Base-by-base conservation (phyloP, 2,329 filamentous ascomycete genomes). In the Fusarium sp. region DNA sequence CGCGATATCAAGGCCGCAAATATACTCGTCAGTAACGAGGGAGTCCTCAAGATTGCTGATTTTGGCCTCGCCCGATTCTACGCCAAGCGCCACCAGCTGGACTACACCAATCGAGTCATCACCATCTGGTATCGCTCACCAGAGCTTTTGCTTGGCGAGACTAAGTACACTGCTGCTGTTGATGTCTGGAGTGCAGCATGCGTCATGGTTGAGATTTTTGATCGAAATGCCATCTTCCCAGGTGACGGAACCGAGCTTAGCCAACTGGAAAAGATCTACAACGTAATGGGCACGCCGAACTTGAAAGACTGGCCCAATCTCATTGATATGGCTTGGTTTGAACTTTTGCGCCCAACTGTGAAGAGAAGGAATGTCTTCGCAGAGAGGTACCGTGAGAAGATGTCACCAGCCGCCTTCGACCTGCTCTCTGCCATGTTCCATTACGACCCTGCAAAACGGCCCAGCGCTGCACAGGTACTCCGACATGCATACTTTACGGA, bases 1-100 rank as follows among this genome's bases (percentile, higher is more conserved):
- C 93, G 96, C 69, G 96, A 99, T 79, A 98, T 99, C 84, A 99
- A 99, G 83, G 96, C 96, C 4, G 96, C 96, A 65, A 99, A 99
- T 79, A 98, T 98, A 66, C 87, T 99, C 28, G 94, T 99, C 66
- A 97, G 94, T 83, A 97, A 92, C 75, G 91, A 93, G 15, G 96
- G 96, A 10, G 89, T 95, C 65, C 85, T 99, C 64, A 99, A 98
- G 82, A 89, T 98, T 70, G 96, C 96, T 36, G 96, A 99, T 82
- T 99, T 99, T 82, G 96, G 96, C 26, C 89, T 99, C 20, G 96
- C 96, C 18, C 92, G 97, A 42, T 99, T 99, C 83, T 99, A 98
- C 80, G 94, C 95, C 39, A 99, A 99, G 81, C 92, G 93, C 56
- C 91, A 93, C 69, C 94, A 96, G 81, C 89, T 97, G 53, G 96